These are phyloP conservation scores for Neoboletus brunneissimus DNA, from an alignment of 768 basidiomycete genomes.

Conservation along the genomic window DNA sequence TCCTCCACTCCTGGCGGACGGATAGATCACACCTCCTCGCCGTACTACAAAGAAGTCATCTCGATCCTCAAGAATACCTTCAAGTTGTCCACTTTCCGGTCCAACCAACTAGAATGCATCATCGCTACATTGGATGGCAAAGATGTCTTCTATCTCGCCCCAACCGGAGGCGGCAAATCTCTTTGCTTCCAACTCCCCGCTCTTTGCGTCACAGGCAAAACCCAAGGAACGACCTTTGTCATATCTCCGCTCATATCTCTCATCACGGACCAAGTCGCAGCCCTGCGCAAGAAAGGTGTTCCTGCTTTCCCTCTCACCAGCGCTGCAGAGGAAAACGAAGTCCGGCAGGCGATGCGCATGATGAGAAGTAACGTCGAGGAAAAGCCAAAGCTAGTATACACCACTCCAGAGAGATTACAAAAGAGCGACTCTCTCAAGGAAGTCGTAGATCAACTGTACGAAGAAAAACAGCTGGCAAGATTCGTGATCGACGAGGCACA, in stretches of 20 bases:
- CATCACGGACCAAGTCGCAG: constrained; percentile 84
- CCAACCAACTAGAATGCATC: constrained; percentile 86
- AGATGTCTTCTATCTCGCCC: constrained; percentile 95
- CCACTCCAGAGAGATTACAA: constrained; percentile 88
- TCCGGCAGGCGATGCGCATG: constrained; percentile 40
- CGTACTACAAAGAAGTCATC: constrained; percentile 32
- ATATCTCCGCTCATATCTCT: constrained; percentile 85
- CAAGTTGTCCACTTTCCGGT: constrained; percentile 63
- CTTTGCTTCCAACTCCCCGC: constrained; percentile 91
- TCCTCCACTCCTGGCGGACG: constrained; percentile 5
- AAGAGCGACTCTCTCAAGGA: constrained; percentile 54
- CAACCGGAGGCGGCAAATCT: constrained; percentile 92
- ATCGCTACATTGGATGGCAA: constrained; percentile 71
- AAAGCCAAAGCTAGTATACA: constrained; percentile 73
- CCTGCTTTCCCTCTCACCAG: constrained; percentile 70
- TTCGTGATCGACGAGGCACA: constrained; percentile 98
- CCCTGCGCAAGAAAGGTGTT: constrained; percentile 60
- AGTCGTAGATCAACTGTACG: constrained; percentile 59
- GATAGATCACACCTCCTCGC: constrained; percentile 32
- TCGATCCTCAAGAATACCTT: constrained; percentile 46
- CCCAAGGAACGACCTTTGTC: constrained; percentile 83
- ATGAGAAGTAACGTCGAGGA: constrained; percentile 37
- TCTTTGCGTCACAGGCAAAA: constrained; percentile 67
- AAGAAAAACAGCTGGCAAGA: constrained; percentile 60
- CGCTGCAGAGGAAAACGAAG: constrained; percentile 41